Percentiles rank a stretch among this genome's conserved stretches.
Conservation (phyloP, 768 basidiomycete species). For the Russula foetens region DNA sequence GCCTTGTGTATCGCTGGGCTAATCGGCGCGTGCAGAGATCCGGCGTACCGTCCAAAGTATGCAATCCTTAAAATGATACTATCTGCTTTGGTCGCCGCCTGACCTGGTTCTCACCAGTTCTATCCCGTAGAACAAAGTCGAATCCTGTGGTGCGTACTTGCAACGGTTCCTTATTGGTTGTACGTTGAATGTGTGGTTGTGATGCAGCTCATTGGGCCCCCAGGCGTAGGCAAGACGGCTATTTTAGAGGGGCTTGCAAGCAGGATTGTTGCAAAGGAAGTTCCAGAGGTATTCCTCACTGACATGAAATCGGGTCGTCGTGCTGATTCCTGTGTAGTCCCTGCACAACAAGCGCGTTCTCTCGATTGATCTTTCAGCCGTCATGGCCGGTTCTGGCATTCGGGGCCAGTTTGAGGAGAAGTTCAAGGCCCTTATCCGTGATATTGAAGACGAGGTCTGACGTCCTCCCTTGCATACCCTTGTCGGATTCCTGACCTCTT, state of each 20-base stretch:
- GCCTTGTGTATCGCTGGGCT: not conserved
- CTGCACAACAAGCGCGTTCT: conserved; percentile 83
- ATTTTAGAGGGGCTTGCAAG: conserved; percentile 86
- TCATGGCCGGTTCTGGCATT: conserved; percentile 86
- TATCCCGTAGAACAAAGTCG: conserved; percentile 84
- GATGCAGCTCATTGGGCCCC: conserved; percentile 65
- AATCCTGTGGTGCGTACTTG: conserved; percentile 67
- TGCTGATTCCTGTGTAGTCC: conserved; percentile 40
- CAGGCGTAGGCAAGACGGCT: conserved; percentile 90
- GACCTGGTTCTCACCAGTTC: conserved; percentile 37
- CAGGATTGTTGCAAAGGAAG: conserved; percentile 81
- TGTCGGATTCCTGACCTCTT: conserved; percentile 12
- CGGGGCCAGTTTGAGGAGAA: conserved; percentile 92
- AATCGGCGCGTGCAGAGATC: conserved; percentile 46
- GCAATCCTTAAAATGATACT: conserved; percentile 21
- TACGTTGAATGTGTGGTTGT: not conserved
- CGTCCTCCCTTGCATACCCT: conserved; percentile 21
- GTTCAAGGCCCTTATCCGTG: conserved; percentile 82
- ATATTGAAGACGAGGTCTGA: conserved; percentile 76
- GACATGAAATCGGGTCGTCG: not conserved
- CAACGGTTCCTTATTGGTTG: not conserved
- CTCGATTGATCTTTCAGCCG: conserved; percentile 72
- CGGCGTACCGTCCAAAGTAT: conserved; percentile 84
- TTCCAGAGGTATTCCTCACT: conserved; percentile 61
- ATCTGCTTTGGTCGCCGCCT: not conserved